Conservation (phyloP, 495 filamentous ascomycete species). For the Xylaria acuta region DNA sequence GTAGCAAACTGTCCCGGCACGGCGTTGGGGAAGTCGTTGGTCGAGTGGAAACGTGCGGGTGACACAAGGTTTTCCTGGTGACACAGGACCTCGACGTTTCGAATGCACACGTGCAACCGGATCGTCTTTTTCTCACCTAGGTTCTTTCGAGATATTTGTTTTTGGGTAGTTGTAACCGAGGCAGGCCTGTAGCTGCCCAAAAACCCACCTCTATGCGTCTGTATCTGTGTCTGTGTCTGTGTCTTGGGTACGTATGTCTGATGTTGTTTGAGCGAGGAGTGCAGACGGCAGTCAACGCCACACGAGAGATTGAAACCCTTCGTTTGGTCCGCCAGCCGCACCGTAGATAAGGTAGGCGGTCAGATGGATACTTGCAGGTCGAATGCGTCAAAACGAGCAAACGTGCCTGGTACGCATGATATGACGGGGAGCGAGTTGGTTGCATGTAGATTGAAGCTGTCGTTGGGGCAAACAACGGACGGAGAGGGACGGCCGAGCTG, state of each 20-base stretch:
- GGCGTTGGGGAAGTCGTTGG: constrained; percentile 33
- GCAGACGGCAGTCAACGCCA: constrained; percentile 2
- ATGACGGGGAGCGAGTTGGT: neutral
- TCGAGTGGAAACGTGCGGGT: constrained; percentile 43
- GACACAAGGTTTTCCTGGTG: constrained; percentile 38
- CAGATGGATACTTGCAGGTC: constrained; percentile 3
- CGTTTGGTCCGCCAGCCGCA: constrained; percentile 1
- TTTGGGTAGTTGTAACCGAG: neutral
- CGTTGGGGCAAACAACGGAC: neutral
- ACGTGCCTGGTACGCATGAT: neutral
- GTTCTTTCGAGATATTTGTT: neutral
- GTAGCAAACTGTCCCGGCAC: neutral
- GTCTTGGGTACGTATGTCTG: neutral
- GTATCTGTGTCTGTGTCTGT: neutral
- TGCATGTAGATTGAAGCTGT: constrained; percentile 1
- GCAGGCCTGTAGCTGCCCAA: neutral
- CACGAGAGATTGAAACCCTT: constrained; percentile 13
- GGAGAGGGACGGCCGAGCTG: neutral
- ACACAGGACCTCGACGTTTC: neutral
- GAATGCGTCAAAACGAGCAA: neutral
- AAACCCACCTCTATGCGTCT: neutral
- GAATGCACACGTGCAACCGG: constrained; percentile 1
- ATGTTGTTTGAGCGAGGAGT: constrained; percentile 8
- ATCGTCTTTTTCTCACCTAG: neutral
- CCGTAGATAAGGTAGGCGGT: neutral